Conservation (phyloP, 495 filamentous ascomycete genomes). For the Penicillium mononematosum region DNA sequence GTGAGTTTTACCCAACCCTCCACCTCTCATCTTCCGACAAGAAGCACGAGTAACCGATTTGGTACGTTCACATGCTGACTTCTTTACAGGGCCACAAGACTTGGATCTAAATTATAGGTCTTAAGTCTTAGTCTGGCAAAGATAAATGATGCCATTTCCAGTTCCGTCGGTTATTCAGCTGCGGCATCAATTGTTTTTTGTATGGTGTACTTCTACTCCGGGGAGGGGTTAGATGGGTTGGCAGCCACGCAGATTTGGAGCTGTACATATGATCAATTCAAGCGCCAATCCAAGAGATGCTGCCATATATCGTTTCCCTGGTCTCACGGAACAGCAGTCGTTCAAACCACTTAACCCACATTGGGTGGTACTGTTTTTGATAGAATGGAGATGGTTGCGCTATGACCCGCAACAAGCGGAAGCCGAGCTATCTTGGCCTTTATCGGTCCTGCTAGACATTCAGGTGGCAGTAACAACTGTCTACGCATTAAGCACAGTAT, state of each 20-base stretch:
- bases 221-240: constrained; percentile 33
- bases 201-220: constrained; percentile 45
- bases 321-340: background rate
- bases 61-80: constrained; percentile 27
- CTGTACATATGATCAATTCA: constrained; percentile 48
- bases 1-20: constrained; percentile 38
- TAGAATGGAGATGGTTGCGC: background rate
- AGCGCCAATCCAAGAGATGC: constrained; percentile 38
- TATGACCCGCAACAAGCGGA: background rate
- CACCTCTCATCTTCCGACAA: background rate
- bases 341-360: background rate
- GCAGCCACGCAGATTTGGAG: constrained; percentile 34
- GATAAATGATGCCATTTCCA: constrained; percentile 42
- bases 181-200: constrained; percentile 19
- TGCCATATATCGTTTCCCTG: constrained; percentile 6
- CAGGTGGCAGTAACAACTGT: background rate
- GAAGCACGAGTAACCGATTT: background rate
- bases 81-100: constrained; percentile 75
- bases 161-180: constrained; percentile 12
- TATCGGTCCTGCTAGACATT: background rate
- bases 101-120: constrained; percentile 52
- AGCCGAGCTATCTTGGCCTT: background rate
- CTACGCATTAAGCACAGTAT: background rate
- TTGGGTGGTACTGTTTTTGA: background rate
- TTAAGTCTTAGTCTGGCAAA: constrained; percentile 84